Conservation (phyloP, 1,284 basidiomycete genomes). For the Sparassis latifolia region DNA sequence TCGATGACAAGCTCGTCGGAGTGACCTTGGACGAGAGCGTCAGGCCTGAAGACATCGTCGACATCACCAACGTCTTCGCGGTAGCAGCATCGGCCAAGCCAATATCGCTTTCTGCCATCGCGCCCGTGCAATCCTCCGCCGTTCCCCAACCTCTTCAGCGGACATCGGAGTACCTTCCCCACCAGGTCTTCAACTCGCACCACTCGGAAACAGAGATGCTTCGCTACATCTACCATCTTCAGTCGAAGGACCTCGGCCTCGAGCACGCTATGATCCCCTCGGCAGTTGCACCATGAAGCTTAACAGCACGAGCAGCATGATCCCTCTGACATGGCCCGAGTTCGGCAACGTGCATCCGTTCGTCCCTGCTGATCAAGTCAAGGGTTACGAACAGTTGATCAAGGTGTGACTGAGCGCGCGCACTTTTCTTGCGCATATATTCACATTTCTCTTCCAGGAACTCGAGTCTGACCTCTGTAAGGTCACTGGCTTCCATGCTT, state of each 20-base stretch:
- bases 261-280: conserved; percentile 97
- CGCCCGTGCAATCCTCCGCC: conserved; percentile 30
- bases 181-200: conserved; percentile 91
- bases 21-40: conserved; percentile 93
- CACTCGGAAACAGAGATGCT: conserved; percentile 98
- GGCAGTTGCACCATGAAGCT: conserved; percentile 95
- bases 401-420: conserved; percentile 39
- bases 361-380: conserved; percentile 83
- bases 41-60: conserved; percentile 66
- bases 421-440: conserved; percentile 2
- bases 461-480: conserved; percentile 87
- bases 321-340: conserved; percentile 91
- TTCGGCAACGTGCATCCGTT: conserved; percentile 92
- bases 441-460: conserved; percentile 44
- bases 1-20: conserved; percentile 78
- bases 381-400: conserved; percentile 84
- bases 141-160: conserved; percentile 63
- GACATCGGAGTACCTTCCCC: conserved; percentile 72
- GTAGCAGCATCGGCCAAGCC: conserved; percentile 40
- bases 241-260: conserved; percentile 91
- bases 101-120: conserved; percentile 36
- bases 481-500: conserved; percentile 93
- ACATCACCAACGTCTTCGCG: conserved; percentile 81
- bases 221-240: conserved; percentile 91
- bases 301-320: conserved; percentile 96